A percentile compares a stretch with the other conserved stretches of the same genome.
Evolutionary conservation across 2,329 filamentous ascomycete genomes (phyloP).

Genomic region (Thielaviopsis musarum): DNA sequence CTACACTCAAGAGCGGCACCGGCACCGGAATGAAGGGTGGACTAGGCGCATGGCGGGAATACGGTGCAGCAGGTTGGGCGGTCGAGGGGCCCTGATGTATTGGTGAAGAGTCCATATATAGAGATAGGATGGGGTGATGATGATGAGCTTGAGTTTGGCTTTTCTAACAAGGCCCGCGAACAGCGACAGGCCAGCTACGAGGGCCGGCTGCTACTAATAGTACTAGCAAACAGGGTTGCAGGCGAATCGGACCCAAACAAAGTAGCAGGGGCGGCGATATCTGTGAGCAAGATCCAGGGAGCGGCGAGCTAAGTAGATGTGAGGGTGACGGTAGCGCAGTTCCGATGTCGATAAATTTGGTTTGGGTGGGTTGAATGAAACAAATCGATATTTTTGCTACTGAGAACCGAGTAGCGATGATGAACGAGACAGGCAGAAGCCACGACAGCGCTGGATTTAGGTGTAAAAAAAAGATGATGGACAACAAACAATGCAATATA

Average conservation of each 20-base stretch:
- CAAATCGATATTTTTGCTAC: not conserved
- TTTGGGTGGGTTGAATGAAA: not conserved
- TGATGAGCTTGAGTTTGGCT: not conserved
- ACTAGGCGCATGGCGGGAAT: slow-evolving; percentile 23
- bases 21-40: slow-evolving; percentile 28
- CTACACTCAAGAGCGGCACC: slow-evolving; percentile 18
- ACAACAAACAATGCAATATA: too few species aligned
- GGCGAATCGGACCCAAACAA: not conserved
- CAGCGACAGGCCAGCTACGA: not conserved
- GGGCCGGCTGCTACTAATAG: too few species aligned
- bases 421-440: too few species aligned
- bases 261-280: not conserved
- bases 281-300: too few species aligned
- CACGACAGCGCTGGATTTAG: too few species aligned
- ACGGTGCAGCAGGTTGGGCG: slow-evolving; percentile 18
- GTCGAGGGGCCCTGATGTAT: not conserved
- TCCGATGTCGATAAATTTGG: not conserved
- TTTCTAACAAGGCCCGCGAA: not conserved
- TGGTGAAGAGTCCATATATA: slow-evolving; percentile 4
- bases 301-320: too few species aligned
- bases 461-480: too few species aligned
- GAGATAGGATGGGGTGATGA: not conserved
- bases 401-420: not conserved
- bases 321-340: not conserved
- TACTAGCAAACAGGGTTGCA: not conserved